Evolutionary conservation across 768 basidiomycete genomes (phyloP).

Genomic region (Phylloporus sp.): DNA sequence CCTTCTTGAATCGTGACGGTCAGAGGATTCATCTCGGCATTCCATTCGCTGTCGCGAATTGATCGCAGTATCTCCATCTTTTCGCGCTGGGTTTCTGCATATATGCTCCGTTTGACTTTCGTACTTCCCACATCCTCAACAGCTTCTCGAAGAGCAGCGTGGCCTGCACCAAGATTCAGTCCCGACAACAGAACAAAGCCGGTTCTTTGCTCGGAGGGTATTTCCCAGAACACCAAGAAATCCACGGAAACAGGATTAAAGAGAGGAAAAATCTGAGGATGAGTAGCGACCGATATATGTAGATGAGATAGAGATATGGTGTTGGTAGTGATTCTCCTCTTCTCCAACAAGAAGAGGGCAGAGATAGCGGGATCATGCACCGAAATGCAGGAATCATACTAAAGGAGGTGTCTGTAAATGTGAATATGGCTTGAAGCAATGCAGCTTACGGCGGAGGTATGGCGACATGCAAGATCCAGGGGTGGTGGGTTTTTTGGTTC

Average conservation of each 20-base stretch:
- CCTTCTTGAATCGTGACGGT: slow-evolving; percentile 46
- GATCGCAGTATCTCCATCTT: slow-evolving; percentile 60
- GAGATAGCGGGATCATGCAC: slow-evolving; percentile 19
- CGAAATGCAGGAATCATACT: slow-evolving; percentile 16
- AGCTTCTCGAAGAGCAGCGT: slow-evolving; percentile 58
- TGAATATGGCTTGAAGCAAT: background rate
- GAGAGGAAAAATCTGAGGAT: slow-evolving; percentile 70
- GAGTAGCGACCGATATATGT: slow-evolving; percentile 49
- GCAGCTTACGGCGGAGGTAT: slow-evolving; percentile 41
- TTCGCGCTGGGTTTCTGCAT: slow-evolving; percentile 82
- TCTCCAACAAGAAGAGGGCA: slow-evolving; percentile 49
- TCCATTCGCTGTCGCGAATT: slow-evolving; percentile 69
- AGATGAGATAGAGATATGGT: slow-evolving; percentile 40
- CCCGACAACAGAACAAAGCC: slow-evolving; percentile 61
- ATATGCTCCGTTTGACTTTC: slow-evolving; percentile 79
- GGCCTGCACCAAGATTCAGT: slow-evolving; percentile 59
- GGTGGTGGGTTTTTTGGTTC: slow-evolving; percentile 45
- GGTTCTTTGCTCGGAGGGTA: slow-evolving; percentile 51
- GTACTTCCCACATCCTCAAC: slow-evolving; percentile 55
- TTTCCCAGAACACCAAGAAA: slow-evolving; percentile 71
- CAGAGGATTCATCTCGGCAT: slow-evolving; percentile 72
- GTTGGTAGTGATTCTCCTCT: slow-evolving; percentile 39
- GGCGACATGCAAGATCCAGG: slow-evolving; percentile 47
- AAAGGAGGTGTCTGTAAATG: slow-evolving; percentile 1
- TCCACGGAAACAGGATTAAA: slow-evolving; percentile 71